Conservation (phyloP, 805 yeast species). For the Debaryomyces castellii region DNA sequence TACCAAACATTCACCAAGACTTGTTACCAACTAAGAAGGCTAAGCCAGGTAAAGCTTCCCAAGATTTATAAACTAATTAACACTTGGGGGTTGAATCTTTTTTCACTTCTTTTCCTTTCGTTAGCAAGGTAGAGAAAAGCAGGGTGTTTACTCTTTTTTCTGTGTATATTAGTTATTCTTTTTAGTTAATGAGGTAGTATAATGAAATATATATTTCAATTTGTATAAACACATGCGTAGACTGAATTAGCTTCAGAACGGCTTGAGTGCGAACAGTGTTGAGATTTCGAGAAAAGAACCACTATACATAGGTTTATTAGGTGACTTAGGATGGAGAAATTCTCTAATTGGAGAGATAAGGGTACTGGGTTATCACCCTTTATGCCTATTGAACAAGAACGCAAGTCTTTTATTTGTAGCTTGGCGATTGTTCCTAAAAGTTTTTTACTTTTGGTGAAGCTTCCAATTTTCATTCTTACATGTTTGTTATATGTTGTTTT, state of each 20-base stretch:
- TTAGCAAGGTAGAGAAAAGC: neutral
- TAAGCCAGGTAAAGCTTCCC: slow-evolving; percentile 61
- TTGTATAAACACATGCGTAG: neutral
- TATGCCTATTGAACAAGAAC: slow-evolving; percentile 49
- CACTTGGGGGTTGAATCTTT: slow-evolving; percentile 1
- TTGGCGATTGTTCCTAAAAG: slow-evolving; percentile 3
- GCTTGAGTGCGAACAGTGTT: neutral
- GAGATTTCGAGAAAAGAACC: neutral
- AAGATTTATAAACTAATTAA: slow-evolving; percentile 50
- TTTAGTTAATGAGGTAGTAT: slow-evolving; percentile 14
- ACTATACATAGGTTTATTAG: no score
- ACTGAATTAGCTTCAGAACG: neutral
- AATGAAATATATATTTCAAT: slow-evolving; percentile 6
- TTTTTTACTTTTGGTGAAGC: slow-evolving; percentile 21
- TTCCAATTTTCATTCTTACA: slow-evolving; percentile 24
- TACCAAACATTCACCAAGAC: slow-evolving; percentile 94
- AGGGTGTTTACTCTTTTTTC: slow-evolving; percentile 5
- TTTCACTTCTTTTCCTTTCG: slow-evolving; percentile 2
- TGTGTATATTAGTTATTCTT: slow-evolving; percentile 16
- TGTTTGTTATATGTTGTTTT: slow-evolving; percentile 12
- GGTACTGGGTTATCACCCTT: slow-evolving; percentile 95
- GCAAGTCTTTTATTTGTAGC: slow-evolving; percentile 10
- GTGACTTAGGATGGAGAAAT: slow-evolving; percentile 68
- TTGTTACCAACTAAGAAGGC: slow-evolving; percentile 79
- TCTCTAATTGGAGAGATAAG: slow-evolving; percentile 80